These are phyloP conservation scores for Phyllostachys edulis DNA, from an alignment of 176 grass and related monocot species.

Conservation along the genomic window DNA sequence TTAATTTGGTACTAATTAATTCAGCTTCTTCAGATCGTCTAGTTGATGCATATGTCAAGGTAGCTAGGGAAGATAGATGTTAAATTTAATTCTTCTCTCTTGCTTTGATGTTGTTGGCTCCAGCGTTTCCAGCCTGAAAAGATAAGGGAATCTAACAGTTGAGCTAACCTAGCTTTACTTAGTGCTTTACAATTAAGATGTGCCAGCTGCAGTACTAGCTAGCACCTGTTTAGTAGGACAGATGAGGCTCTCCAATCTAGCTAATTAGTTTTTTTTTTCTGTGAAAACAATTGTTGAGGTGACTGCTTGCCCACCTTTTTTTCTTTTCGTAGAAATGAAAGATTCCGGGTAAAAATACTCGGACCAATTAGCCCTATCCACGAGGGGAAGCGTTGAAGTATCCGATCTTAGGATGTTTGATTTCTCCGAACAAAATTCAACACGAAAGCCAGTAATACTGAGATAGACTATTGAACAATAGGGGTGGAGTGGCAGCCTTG, in stretches of 20 bases:
- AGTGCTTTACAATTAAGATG: constrained; percentile 31
- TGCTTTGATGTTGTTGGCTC: background rate
- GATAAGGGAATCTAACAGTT: constrained; percentile 30
- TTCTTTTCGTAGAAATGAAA: background rate
- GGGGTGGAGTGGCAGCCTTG: constrained; percentile 21
- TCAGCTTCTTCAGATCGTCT: constrained; percentile 11
- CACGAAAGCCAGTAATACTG: background rate
- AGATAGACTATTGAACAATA: background rate
- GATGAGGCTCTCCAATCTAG: background rate
- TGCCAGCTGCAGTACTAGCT: background rate
- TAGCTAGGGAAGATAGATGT: background rate
- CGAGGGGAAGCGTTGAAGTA: background rate
- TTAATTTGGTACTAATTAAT: background rate
- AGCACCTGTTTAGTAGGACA: background rate
- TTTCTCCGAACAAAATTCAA: background rate
- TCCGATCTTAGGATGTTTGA: background rate
- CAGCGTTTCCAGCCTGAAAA: constrained; percentile 28
- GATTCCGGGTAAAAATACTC: background rate
- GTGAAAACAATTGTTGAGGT: background rate
- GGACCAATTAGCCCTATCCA: background rate
- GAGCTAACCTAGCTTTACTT: constrained; percentile 20
- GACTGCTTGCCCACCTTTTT: background rate
- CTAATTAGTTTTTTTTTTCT: background rate
- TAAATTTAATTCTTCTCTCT: background rate
- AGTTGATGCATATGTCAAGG: background rate